A percentile compares a stretch with the other conserved stretches of the same genome.
These are phyloP conservation scores for Candida tunisiensis DNA, from an alignment of 1,139 yeast genomes.

Conservation along the genomic window DNA sequence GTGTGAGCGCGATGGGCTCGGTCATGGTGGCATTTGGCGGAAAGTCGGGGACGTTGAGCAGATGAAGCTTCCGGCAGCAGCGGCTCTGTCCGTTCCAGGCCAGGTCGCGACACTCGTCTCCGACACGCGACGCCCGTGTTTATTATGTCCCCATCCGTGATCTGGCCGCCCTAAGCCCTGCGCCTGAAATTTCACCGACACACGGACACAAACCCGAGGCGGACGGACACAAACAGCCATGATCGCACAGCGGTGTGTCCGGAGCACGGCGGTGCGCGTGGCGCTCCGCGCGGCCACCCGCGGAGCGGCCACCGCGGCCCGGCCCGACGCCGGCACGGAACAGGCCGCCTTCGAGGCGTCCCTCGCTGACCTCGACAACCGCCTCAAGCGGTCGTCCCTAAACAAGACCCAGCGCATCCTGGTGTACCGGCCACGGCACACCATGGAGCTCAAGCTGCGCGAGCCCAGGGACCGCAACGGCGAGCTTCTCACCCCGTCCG, in stretches of 20 bases:
- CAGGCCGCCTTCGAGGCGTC: neutral
- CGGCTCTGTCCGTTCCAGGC: too few relatives aligned
- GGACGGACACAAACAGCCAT: too few relatives aligned
- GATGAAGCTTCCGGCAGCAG: too few relatives aligned
- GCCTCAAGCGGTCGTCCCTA: conserved; percentile 2
- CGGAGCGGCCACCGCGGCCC: neutral
- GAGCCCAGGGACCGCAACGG: conserved; percentile 9
- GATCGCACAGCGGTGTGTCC: neutral
- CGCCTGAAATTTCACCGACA: too few relatives aligned
- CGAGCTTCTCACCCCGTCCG: conserved; percentile 8
- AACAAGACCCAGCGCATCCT: conserved; percentile 9
- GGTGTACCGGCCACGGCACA: conserved; percentile 12
- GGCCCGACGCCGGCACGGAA: neutral
- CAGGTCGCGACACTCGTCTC: too few relatives aligned
- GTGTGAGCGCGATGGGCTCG: too few relatives aligned
- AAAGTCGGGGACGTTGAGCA: too few relatives aligned
- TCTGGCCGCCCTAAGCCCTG: too few relatives aligned
- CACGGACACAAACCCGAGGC: too few relatives aligned
- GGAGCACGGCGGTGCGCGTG: neutral
- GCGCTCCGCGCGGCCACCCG: neutral
- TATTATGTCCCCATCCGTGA: too few relatives aligned
- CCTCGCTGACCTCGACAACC: neutral
- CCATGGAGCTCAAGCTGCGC: conserved; percentile 8
- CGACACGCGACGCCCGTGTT: too few relatives aligned
- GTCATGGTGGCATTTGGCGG: too few relatives aligned